phyloP scores from a whole-genome alignment of 805 yeast genomes.

The Cyberlindnera maclurae region DNA sequence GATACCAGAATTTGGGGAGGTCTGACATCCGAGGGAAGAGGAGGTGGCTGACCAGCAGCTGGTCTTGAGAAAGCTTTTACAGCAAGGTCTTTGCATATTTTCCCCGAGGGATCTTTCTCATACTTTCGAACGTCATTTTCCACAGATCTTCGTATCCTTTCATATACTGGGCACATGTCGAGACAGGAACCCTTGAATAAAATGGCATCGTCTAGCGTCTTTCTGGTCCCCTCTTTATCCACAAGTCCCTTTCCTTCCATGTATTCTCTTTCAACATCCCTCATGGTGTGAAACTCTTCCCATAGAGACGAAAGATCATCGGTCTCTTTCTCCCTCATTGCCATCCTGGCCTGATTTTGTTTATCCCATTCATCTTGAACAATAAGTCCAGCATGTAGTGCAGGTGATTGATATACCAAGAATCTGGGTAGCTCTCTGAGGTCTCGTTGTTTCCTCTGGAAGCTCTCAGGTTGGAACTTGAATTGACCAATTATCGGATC shows the following conservation, averaged over 20 bases:
- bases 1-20: conserved; percentile 71
- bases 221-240: conserved; percentile 77
- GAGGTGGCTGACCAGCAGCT: conserved; percentile 97
- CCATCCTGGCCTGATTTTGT: conserved; percentile 60
- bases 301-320: conserved; percentile 65
- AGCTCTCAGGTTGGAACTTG: conserved; percentile 3
- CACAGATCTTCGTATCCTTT: conserved; percentile 77
- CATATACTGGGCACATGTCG: conserved; percentile 95
- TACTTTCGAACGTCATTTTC: conserved; percentile 79
- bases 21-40: conserved; percentile 93
- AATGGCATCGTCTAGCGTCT: conserved; percentile 83
- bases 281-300: conserved; percentile 65
- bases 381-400: conserved; percentile 23
- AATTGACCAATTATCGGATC: conserved; percentile 23
- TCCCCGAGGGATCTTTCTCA: conserved; percentile 56
- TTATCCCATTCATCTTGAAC: conserved; percentile 60
- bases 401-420: conserved; percentile 30
- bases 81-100: conserved; percentile 54
- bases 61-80: conserved; percentile 93
- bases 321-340: conserved; percentile 39
- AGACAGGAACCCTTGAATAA: conserved; percentile 79
- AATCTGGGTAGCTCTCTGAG: conserved; percentile 30
- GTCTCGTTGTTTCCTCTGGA: conserved; percentile 4
- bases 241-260: conserved; percentile 82
- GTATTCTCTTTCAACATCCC: conserved; percentile 64